Base-by-base conservation (phyloP, 805 yeast species). In the Middelhovenomyces tepae region DNA sequence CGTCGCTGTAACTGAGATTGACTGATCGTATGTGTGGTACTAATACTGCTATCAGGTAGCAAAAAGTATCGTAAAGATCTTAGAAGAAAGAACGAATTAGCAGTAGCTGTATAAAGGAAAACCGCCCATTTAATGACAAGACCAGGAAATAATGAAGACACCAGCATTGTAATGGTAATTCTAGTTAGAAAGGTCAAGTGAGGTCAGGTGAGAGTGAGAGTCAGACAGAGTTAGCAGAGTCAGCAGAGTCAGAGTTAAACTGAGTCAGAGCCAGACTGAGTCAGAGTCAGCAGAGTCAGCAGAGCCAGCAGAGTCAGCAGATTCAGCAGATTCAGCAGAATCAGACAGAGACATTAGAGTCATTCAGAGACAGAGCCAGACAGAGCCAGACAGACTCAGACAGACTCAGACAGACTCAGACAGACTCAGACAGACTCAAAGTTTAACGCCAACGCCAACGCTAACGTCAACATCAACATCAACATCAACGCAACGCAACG, bases 1-100 rank as follows among this genome's bases (percentile, higher is more conserved):
- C 95, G 73, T 39, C 81, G 72, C 55, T 83, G 78, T 42, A 85
- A 71, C 39, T 79, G 80, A 16, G 73, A 73, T 27, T 74, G 68
- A 36, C 79, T 71, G 34, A 83, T 73, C 13, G 56, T 46, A 9
- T 50, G 38, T 5, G 57, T 40, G 8, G 56, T 34, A 33, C 72
- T 73, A n/a, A 68, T 59, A 9, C 73, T 61, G 36, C 65, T 63
- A 24, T 71, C 65, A 15, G 87, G 86, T 36, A 81, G 67, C 13
- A 81, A 73, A 40, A 78, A 70, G 46, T 75, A 77, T 46, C 76
- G 64, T 45, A 80, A 64, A 5, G 86, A 76, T 16, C 69, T 54
- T 40, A 63, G 47, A 47, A 64, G 45, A 46, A 64, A 64, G 39
- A 64, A 63, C 10, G 65, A 86, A 39, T 74, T 70, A 8, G 85